Evolutionary conservation across 78 protist species (phyloP), one percentile per base, ranked within the genome.

Genomic region (Dictyostelium firmibasis): DNA sequence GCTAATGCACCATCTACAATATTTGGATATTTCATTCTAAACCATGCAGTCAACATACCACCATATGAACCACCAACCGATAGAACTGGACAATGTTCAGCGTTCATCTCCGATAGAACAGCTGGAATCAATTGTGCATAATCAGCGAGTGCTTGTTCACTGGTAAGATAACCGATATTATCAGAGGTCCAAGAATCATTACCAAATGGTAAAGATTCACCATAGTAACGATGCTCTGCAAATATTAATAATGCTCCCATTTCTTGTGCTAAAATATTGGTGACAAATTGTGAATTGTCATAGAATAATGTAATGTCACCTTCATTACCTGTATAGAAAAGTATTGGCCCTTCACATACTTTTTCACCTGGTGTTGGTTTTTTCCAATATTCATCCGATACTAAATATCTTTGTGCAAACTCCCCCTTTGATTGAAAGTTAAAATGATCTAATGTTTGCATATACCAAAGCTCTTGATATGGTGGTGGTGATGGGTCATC

Each of bases 281-380:
- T 94, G 3, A 97, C 78, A 78, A 96, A 87, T 27, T 98, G 98
- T 4, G 98, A 89, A 93, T 97, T 95, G 47, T 96, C 87, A 53
- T 81, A 77, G 92, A 94, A 98, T 81, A 74, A 18, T 9, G 41
- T 85, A 2, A 98, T 94, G 35, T 95, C 95, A 14, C 97, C 97
- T 82, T 98, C 99, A 72, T 98, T 98, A 62, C 99, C 99, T 1
- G 96, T 86, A 92, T 97, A 98, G 91, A 97, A 97, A 27, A 96
- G 86, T 4, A 98, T 70, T 29, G 97, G 96, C 13, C 91, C 67
- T 27, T 25, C 23, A 38, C 94, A 81, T 14, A 38, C 35, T 23
- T 27, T 36, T 5, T 38, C 69, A 14, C 36, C 20, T 43, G 75
- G 64, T 41, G 69, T 0, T 5, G 91, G 84, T 69, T 82, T 81